Evolutionary conservation across 176 grass and related monocot genomes (phyloP), one percentile per base, ranked within the genome.

Genomic region (Guadua angustifolia): DNA sequence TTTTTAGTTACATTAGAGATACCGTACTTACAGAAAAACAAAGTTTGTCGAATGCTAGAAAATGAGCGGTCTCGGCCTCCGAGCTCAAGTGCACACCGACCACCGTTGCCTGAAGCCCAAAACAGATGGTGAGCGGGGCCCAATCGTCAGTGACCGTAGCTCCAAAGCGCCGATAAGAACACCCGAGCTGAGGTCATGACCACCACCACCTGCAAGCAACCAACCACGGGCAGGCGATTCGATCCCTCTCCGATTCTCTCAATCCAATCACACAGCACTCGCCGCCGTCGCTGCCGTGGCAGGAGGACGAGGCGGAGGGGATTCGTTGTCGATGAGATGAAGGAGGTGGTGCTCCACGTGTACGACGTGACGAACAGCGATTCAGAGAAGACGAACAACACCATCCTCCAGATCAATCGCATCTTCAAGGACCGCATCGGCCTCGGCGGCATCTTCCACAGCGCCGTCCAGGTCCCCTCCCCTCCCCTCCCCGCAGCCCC

Each of bases 361-460:
- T 99, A 99, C 83, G 93, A 99, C 84, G 93, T 99, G 81, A 95
- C 96, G 38, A 99, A 99, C 83, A 92, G 93, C 68, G 93, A 91
- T 71, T 95, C 93, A 25, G 93, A 99, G 88, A 99, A 95, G 83
- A 95, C 93, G 26, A 95, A 99, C 89, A 99, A 94, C 83, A 95
- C 96, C 85, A 99, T 95, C 82, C 87, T 99, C 66, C 91, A 94
- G 89, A 95, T 99, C 88, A 99, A 99, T 79, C 96, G 96, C 83
- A 95, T 99, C 91, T 99, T 94, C 73, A 99, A 99, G 91, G 96
- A 99, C 83, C 93, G 96, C 35, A 94, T 99, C 93, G 93, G 96
- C 82, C 91, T 99, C 82, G 96, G 96, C 73, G 96, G 96, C 81
- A 92, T 99, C 96, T 99, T 99, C 90, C 96, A 99, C 82, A 95